Evolutionary conservation across 352 stramenopile species (phyloP).

Genomic region (Globisporangium rhizosaccharum): DNA sequence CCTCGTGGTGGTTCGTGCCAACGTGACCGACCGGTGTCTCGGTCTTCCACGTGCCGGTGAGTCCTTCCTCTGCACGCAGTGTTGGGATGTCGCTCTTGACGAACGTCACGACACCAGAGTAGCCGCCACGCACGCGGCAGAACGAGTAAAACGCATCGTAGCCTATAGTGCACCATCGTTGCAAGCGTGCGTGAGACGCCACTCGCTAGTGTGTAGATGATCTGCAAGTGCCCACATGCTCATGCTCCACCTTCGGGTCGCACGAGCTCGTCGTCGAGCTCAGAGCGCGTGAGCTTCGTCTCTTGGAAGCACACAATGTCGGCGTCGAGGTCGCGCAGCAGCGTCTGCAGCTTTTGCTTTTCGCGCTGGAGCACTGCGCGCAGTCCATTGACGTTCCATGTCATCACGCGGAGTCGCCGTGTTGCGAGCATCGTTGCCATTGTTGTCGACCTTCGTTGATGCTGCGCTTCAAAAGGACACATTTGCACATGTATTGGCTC

Average conservation of each 20-base stretch:
- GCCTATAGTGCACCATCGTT: constrained; percentile 14
- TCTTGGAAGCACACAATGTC: constrained; percentile 85
- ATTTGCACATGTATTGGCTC: background rate
- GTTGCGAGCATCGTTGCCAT: background rate
- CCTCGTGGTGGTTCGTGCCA: constrained; percentile 41
- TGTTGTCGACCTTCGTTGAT: background rate
- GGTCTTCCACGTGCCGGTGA: constrained; percentile 55
- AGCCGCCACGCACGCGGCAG: constrained; percentile 51
- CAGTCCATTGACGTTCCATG: constrained; percentile 87
- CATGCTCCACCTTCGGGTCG: constrained; percentile 36
- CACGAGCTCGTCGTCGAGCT: constrained; percentile 74
- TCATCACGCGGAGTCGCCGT: constrained; percentile 46
- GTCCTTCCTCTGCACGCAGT: constrained; percentile 61
- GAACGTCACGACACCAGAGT: constrained; percentile 81
- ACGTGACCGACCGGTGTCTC: constrained; percentile 54
- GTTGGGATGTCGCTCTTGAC: constrained; percentile 43
- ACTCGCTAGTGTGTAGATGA: background rate
- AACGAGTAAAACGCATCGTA: constrained; percentile 87
- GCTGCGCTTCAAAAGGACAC: background rate
- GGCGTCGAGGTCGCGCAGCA: constrained; percentile 51
- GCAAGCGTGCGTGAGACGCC: background rate
- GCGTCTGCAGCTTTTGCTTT: constrained; percentile 35
- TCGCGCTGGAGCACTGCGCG: constrained; percentile 65
- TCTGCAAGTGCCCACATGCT: background rate
- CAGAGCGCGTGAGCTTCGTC: constrained; percentile 80